Conservation (phyloP, 2,329 filamentous ascomycete genomes). For the Fusarium guadeloupense region DNA sequence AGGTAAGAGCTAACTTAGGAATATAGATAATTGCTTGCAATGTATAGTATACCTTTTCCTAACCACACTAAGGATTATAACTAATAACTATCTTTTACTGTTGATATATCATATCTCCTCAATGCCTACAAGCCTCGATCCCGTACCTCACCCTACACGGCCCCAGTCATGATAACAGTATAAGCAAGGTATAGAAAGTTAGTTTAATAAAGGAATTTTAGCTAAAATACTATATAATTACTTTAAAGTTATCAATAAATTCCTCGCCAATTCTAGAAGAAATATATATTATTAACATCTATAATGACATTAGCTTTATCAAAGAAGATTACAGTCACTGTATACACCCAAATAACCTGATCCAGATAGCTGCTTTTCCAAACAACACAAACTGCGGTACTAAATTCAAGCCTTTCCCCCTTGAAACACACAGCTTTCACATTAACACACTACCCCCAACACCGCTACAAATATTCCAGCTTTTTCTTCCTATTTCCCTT, state of each 20-base stretch:
- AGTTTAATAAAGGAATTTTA: too few species aligned
- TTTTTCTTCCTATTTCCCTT: slow-evolving; percentile 1
- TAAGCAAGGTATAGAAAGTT: background rate
- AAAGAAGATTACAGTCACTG: background rate
- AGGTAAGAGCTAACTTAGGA: too few species aligned
- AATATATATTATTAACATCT: background rate
- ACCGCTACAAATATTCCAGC: slow-evolving; percentile 2
- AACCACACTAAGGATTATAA: too few species aligned
- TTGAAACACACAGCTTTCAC: background rate
- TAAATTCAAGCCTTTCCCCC: background rate
- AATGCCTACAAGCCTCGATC: too few species aligned
- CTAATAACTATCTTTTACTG: too few species aligned
- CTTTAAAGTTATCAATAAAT: background rate
- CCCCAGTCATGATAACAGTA: background rate
- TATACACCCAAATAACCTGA: background rate
- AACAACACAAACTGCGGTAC: background rate
- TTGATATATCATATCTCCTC: too few species aligned
- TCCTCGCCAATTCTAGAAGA: background rate
- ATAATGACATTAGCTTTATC: background rate
- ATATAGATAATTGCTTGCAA: too few species aligned
- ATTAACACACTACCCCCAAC: background rate
- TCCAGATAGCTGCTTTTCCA: too few species aligned
- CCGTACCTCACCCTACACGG: too few species aligned
- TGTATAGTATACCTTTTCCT: too few species aligned
- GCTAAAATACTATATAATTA: background rate